phyloP scores from a whole-genome alignment of 306 rosid species.

The Spatholobus suberectus region DNA sequence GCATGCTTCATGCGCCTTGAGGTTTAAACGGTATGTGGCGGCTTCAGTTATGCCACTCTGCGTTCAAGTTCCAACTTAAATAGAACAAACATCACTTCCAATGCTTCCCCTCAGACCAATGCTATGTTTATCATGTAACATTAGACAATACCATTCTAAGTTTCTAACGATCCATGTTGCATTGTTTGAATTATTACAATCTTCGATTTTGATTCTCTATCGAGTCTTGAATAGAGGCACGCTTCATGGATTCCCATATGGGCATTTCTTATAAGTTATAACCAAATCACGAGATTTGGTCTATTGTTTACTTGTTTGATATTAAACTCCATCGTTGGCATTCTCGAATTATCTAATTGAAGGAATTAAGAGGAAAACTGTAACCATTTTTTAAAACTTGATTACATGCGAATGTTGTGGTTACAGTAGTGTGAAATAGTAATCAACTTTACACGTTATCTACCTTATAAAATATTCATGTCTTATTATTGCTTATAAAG shows the following conservation, averaged over 20 bases:
- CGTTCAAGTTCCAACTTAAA: not conserved
- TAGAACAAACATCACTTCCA: not conserved
- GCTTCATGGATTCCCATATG: constrained; percentile 36
- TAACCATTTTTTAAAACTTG: not conserved
- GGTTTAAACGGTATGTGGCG: no score
- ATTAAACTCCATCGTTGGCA: not conserved
- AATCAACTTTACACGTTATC: not conserved
- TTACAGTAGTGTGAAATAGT: not conserved
- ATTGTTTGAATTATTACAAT: not conserved
- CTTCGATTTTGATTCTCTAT: not conserved
- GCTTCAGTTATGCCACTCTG: not conserved
- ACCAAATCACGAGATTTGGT: not conserved
- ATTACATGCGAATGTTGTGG: not conserved
- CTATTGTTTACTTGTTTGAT: not conserved
- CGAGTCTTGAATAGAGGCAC: not conserved
- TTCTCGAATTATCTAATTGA: not conserved
- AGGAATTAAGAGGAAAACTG: not conserved
- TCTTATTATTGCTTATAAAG: not conserved
- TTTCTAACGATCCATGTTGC: not conserved
- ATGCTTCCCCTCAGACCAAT: no score
- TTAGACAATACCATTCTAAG: no score
- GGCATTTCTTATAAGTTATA: not conserved
- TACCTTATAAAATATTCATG: not conserved
- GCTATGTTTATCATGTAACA: no score
- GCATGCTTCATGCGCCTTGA: no score